Evolutionary conservation across 176 grass and related monocot genomes (phyloP).

Genomic region (Carex parvula): DNA sequence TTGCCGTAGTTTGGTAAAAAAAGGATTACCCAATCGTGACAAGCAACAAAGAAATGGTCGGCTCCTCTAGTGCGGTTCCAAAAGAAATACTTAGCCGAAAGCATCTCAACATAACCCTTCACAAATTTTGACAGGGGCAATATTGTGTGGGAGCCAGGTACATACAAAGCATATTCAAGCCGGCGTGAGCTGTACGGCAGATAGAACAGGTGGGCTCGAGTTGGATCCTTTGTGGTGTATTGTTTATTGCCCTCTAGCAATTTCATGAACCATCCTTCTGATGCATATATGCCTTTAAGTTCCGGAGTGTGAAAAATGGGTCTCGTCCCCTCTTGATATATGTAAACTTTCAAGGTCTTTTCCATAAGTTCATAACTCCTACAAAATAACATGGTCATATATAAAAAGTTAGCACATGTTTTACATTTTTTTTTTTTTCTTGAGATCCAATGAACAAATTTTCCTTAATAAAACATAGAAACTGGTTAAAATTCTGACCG

Average conservation of each 20-base stretch:
- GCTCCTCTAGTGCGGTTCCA: conserved; percentile 89
- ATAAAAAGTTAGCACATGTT: neutral
- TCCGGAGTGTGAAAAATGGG: conserved; percentile 80
- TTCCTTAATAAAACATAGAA: neutral
- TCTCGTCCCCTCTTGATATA: conserved; percentile 72
- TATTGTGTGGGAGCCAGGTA: conserved; percentile 65
- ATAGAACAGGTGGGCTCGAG: conserved; percentile 74
- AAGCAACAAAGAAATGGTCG: conserved; percentile 90
- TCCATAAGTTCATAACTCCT: conserved; percentile 99
- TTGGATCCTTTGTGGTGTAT: conserved; percentile 61
- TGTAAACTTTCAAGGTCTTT: conserved; percentile 67
- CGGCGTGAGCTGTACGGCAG: conserved; percentile 70
- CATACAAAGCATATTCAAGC: conserved; percentile 65
- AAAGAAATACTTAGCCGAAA: conserved; percentile 63
- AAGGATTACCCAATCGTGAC: conserved; percentile 90
- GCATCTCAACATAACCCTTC: conserved; percentile 71
- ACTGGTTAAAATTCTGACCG: conserved; percentile 33
- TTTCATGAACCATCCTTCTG: conserved; percentile 98
- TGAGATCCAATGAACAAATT: neutral
- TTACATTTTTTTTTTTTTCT: neutral
- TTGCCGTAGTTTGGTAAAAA: neutral
- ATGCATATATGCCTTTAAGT: conserved; percentile 82
- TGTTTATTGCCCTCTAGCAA: conserved; percentile 64
- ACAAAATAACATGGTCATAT: conserved; percentile 1
- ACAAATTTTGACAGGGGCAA: conserved; percentile 59